Evolutionary conservation across 306 rosid species (phyloP).

Genomic region (Potentilla sterilis): DNA sequence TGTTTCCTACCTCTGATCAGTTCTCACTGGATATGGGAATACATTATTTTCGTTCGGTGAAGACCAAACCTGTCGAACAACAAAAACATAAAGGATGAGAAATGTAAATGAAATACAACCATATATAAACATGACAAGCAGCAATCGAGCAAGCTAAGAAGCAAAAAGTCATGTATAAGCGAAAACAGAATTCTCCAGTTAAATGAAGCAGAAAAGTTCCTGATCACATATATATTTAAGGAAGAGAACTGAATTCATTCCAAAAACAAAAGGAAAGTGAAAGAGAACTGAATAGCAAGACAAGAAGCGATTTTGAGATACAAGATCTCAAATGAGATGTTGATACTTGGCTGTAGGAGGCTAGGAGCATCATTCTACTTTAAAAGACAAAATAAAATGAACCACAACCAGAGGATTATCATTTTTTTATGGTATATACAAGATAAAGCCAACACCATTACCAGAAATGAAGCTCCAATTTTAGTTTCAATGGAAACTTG

Average conservation of each 20-base stretch:
- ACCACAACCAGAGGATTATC: background rate
- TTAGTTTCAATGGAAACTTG: background rate
- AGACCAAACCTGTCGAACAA: slow-evolving; percentile 19
- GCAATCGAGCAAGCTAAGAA: background rate
- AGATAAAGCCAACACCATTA: background rate
- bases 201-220: background rate
- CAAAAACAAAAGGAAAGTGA: too few relatives aligned
- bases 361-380: too few relatives aligned
- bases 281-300: background rate
- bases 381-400: background rate
- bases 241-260: too few relatives aligned
- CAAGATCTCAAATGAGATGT: background rate
- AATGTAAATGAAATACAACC: background rate
- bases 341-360: background rate
- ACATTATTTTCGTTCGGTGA: too few relatives aligned
- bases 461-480: background rate
- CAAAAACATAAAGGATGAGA: background rate
- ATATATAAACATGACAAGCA: background rate
- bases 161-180: background rate
- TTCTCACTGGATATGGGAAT: slow-evolving; percentile 8
- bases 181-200: background rate
- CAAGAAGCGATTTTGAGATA: background rate
- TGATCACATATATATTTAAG: too few relatives aligned
- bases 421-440: background rate
- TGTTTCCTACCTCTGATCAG: slow-evolving; percentile 15